Evolutionary conservation across 2,329 filamentous ascomycete genomes (phyloP).

Genomic region (Huntiella bhutanensis): DNA sequence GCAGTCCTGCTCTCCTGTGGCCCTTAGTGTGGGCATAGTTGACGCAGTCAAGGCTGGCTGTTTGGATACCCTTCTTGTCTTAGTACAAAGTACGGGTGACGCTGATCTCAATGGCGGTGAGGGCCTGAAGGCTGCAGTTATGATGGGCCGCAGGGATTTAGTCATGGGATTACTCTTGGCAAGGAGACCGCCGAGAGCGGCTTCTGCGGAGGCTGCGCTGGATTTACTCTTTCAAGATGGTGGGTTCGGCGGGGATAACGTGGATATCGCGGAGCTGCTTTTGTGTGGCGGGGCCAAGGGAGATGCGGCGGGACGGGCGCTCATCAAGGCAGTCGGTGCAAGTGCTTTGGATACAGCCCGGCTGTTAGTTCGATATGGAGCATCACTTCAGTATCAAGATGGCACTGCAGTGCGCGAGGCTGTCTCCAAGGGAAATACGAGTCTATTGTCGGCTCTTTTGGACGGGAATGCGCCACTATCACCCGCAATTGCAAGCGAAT

Average conservation of each 20-base stretch:
- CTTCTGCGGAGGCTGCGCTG: conserved; percentile 32
- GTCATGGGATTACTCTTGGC: conserved; percentile 35
- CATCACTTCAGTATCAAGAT: conserved; percentile 34
- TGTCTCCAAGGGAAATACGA: conserved; percentile 26
- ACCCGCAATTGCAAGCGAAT: conserved; percentile 28
- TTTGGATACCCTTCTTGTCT: conserved; percentile 28
- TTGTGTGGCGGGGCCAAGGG: conserved; percentile 39
- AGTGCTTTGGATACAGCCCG: conserved; percentile 35
- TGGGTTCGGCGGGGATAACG: conserved; percentile 22
- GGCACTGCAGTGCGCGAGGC: conserved; percentile 30
- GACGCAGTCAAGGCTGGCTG: conserved; percentile 32
- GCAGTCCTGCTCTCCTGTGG: conserved; percentile 24
- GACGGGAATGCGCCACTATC: conserved; percentile 22
- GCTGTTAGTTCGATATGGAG: conserved; percentile 33
- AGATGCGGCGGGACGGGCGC: conserved; percentile 26
- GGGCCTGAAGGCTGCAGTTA: conserved; percentile 31
- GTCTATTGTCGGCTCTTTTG: conserved; percentile 29
- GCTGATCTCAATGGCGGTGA: conserved; percentile 32
- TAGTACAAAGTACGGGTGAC: conserved; percentile 34
- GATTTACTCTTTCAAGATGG: conserved; percentile 25
- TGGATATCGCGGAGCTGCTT: conserved; percentile 34
- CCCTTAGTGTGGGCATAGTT: conserved; percentile 31
- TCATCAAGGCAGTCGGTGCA: conserved; percentile 29
- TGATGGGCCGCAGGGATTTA: conserved; percentile 31
- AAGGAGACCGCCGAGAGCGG: conserved; percentile 29